phyloP scores from a whole-genome alignment of 202 grass and related monocot species.

The Setaria viridis region DNA sequence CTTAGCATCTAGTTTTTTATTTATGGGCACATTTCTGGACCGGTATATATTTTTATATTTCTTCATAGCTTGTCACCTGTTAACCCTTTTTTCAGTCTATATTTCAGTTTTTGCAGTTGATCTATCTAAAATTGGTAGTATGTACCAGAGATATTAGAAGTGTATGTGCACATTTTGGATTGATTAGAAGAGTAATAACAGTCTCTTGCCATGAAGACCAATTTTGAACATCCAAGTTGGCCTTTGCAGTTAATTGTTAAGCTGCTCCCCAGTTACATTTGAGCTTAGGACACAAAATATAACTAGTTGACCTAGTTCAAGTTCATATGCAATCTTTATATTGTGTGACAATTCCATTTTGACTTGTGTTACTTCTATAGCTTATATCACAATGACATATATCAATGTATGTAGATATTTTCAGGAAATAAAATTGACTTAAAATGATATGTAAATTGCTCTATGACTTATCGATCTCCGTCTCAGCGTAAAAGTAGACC shows the following conservation, averaged over 20 bases:
- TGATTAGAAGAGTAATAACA: neutral
- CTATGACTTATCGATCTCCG: neutral
- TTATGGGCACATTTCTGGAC: conserved; percentile 9
- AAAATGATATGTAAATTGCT: conserved; percentile 21
- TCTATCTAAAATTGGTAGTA: neutral
- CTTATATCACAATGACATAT: conserved; percentile 14
- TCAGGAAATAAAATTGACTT: conserved; percentile 23
- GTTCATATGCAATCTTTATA: neutral
- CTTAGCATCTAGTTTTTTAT: neutral
- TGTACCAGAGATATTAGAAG: neutral
- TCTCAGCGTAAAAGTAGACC: neutral
- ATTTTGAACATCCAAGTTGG: neutral
- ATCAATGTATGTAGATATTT: neutral
- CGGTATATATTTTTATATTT: conserved; percentile 16
- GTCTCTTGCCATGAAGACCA: conserved; percentile 17
- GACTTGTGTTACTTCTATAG: neutral
- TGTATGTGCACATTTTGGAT: neutral
- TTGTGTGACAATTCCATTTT: conserved; percentile 17
- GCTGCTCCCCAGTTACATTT: neutral
- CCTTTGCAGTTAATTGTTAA: conserved; percentile 1
- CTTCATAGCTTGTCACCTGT: neutral
- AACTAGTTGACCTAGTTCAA: conserved; percentile 12
- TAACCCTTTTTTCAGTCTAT: neutral
- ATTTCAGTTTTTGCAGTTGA: neutral
- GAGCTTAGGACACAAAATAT: neutral